A percentile compares a stretch with the other conserved stretches of the same genome.
These are phyloP conservation scores for Exophiala alcalophila DNA, from an alignment of 2,329 filamentous ascomycete species.

Conservation along the genomic window DNA sequence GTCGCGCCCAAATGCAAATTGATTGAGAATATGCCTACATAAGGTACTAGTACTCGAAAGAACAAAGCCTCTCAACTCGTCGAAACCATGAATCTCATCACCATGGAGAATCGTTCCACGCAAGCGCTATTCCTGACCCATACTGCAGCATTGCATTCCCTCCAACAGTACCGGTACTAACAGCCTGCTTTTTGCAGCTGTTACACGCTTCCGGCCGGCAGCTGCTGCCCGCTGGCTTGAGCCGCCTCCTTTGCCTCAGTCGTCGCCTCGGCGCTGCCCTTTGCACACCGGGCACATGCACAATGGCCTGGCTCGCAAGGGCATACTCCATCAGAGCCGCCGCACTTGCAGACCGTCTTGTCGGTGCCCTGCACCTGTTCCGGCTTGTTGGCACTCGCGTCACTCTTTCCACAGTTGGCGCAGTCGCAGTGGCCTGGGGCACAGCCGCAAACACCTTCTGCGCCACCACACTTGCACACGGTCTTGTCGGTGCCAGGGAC, in stretches of 20 bases:
- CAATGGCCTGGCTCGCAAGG: slow-evolving; percentile 39
- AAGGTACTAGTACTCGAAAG: no score
- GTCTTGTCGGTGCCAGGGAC: slow-evolving; percentile 42
- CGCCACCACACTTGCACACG: slow-evolving; percentile 41
- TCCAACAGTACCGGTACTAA: no score
- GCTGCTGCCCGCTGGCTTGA: slow-evolving; percentile 28
- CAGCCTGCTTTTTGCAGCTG: no score
- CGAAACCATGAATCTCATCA: no score
- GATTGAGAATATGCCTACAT: no score
- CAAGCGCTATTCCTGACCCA: no score
- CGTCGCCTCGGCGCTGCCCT: slow-evolving; percentile 24
- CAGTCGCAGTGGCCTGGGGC: slow-evolving; percentile 39
- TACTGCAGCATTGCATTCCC: no score
- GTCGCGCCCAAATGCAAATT: no score
- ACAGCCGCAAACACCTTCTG: slow-evolving; percentile 38
- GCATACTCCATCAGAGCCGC: slow-evolving; percentile 37
- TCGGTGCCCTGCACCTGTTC: slow-evolving; percentile 35
- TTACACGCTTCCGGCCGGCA: slow-evolving; percentile 26
- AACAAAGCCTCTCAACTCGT: no score
- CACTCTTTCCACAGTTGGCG: slow-evolving; percentile 35
- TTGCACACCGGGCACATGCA: slow-evolving; percentile 38
- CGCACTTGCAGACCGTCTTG: slow-evolving; percentile 43
- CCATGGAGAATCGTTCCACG: no score
- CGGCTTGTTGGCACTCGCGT: slow-evolving; percentile 54
- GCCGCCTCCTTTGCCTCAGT: slow-evolving; percentile 30